phyloP scores from a whole-genome alignment of 345 rosid species.

The Eucalyptus virginea region DNA sequence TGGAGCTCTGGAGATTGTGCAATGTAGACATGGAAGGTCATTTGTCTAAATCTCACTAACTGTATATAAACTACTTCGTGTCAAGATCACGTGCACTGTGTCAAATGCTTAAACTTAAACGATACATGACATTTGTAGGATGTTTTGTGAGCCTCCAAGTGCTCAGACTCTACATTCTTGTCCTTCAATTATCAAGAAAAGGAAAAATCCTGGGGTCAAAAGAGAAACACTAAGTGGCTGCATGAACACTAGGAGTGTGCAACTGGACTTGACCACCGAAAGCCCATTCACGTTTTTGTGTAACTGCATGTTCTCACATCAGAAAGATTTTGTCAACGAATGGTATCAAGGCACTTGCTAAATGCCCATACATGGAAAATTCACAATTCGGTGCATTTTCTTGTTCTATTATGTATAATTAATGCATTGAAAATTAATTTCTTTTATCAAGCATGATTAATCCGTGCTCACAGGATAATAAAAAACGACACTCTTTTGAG shows the following conservation, averaged over 20 bases:
- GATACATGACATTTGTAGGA: background rate
- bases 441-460: background rate
- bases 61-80: fast-evolving
- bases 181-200: background rate
- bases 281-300: background rate
- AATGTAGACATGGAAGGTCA: background rate
- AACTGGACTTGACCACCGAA: background rate
- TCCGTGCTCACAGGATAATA: background rate
- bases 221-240: background rate
- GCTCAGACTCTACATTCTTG: fast-evolving
- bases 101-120: background rate
- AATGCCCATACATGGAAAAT: background rate
- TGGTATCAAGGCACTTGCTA: background rate
- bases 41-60: background rate
- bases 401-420: background rate
- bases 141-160: background rate
- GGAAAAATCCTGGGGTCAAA: background rate
- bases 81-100: background rate
- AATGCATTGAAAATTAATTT: background rate
- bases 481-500: background rate
- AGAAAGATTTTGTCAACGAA: background rate
- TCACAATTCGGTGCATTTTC: background rate
- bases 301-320: background rate
- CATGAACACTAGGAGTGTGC: too few relatives aligned
- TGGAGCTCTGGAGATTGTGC: background rate